Conservation (phyloP, 2,329 filamentous ascomycete genomes). For the Pyricularia sp. region DNA sequence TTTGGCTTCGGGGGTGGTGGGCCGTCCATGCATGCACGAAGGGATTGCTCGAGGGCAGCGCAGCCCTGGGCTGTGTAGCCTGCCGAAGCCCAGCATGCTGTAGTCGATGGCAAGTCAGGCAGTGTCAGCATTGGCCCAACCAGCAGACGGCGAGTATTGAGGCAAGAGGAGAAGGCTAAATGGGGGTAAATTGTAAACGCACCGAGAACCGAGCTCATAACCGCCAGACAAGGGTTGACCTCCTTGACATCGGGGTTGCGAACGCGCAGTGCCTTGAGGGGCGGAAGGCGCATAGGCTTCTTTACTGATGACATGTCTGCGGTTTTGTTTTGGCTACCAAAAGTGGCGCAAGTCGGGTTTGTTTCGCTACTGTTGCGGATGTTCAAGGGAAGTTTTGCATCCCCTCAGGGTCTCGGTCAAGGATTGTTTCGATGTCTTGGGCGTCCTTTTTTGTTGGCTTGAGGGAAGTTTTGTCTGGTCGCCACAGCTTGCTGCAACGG, state of each 20-base stretch:
- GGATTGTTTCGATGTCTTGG: not conserved
- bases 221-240: slow-evolving; percentile 42
- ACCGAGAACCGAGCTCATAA: slow-evolving; percentile 52
- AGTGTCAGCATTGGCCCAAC: not conserved
- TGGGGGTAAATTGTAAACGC: slow-evolving; percentile 14
- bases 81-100: slow-evolving; percentile 78
- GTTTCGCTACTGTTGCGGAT: not conserved
- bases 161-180: not conserved
- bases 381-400: not conserved
- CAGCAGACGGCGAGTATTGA: not conserved
- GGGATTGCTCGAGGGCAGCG: slow-evolving; percentile 46
- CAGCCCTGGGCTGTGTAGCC: slow-evolving; percentile 57
- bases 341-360: not conserved
- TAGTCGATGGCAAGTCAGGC: not conserved
- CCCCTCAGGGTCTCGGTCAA: not conserved
- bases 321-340: not conserved
- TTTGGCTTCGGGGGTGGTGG: slow-evolving; percentile 39
- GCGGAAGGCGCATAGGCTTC: slow-evolving; percentile 48
- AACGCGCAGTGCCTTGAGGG: slow-evolving; percentile 44
- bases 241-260: slow-evolving; percentile 39
- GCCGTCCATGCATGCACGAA: slow-evolving; percentile 71
- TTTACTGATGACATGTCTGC: slow-evolving; percentile 31
- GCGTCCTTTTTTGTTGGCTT: not conserved
- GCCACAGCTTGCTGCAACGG: not conserved
- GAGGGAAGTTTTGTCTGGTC: not conserved